A percentile compares a stretch with the other conserved stretches of the same genome.
phyloP scores from a whole-genome alignment of 1,139 yeast genomes.

The Lodderomyces beijingensis region DNA sequence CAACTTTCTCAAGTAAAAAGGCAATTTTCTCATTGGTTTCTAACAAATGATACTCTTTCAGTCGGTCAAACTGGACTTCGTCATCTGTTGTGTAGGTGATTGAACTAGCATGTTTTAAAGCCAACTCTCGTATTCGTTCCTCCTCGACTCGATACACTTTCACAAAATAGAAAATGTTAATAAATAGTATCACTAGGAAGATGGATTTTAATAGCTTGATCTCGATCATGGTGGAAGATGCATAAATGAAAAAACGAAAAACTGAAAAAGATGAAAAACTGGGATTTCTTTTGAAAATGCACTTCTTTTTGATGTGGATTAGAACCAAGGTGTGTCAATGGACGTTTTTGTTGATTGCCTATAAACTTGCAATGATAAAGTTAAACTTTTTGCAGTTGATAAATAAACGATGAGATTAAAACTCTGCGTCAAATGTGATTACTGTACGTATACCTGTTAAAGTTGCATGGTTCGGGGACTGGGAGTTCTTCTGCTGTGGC shows the following conservation, averaged over 20 bases:
- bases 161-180: constrained; percentile 22
- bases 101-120: constrained; percentile 16
- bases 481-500: no score
- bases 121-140: constrained; percentile 18
- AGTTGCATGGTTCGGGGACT: no score
- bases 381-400: no score
- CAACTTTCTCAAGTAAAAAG: constrained; percentile 20
- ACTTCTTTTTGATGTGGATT: no score
- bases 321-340: no score
- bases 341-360: no score
- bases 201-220: constrained; percentile 17
- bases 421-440: no score
- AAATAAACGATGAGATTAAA: no score
- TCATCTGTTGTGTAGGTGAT: constrained; percentile 22
- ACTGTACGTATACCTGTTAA: no score
- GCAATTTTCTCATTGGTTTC: constrained; percentile 21
- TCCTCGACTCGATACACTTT: constrained; percentile 19
- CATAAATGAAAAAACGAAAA: constrained; percentile 3
- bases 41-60: constrained; percentile 17
- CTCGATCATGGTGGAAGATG: constrained; percentile 15
- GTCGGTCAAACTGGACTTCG: constrained; percentile 15
- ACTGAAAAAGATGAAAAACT: no score
- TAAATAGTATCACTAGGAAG: constrained; percentile 19
- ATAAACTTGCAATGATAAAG: no score
- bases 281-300: no score